Evolutionary conservation across 352 stramenopile genomes (phyloP).

Genomic region (Thalassiosira ordinaria): DNA sequence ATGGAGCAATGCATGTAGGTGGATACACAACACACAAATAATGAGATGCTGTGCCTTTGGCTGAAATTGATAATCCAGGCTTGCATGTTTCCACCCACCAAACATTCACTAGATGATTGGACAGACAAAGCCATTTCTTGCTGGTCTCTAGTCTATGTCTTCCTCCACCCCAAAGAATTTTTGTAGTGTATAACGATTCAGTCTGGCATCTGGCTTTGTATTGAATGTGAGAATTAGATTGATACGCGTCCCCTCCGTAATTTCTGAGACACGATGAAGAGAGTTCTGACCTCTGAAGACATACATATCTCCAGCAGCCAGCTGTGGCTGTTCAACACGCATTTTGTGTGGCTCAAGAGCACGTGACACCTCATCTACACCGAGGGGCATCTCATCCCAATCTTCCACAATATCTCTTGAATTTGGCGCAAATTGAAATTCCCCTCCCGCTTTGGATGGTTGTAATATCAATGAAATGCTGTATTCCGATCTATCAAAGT

Average conservation of each 20-base stretch:
- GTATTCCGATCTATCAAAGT: slow-evolving; percentile 53
- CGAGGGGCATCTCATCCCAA: too few species aligned
- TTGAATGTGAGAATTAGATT: slow-evolving; percentile 56
- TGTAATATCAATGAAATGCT: slow-evolving; percentile 51
- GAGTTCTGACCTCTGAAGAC: slow-evolving; percentile 52
- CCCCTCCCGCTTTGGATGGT: slow-evolving; percentile 30
- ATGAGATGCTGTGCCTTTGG: too few species aligned
- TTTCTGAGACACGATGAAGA: slow-evolving; percentile 46
- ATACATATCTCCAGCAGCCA: slow-evolving; percentile 46
- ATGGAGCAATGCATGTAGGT: too few species aligned
- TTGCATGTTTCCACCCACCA: too few species aligned
- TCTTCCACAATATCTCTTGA: slow-evolving; percentile 32
- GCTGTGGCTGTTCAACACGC: slow-evolving; percentile 27
- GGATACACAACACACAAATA: too few species aligned
- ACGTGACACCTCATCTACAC: too few species aligned
- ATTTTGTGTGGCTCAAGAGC: slow-evolving; percentile 29
- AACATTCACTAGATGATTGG: too few species aligned
- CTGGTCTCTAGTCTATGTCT: too few species aligned
- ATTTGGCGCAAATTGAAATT: slow-evolving; percentile 55
- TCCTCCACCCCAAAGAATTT: slow-evolving; percentile 47
- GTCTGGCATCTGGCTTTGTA: slow-evolving; percentile 20
- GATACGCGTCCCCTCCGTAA: slow-evolving; percentile 42
- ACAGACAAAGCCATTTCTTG: too few species aligned
- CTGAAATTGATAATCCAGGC: too few species aligned
- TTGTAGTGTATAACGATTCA: too few species aligned